These are phyloP conservation scores for Salix exigua DNA, from an alignment of 345 rosid species.

Conservation along the genomic window DNA sequence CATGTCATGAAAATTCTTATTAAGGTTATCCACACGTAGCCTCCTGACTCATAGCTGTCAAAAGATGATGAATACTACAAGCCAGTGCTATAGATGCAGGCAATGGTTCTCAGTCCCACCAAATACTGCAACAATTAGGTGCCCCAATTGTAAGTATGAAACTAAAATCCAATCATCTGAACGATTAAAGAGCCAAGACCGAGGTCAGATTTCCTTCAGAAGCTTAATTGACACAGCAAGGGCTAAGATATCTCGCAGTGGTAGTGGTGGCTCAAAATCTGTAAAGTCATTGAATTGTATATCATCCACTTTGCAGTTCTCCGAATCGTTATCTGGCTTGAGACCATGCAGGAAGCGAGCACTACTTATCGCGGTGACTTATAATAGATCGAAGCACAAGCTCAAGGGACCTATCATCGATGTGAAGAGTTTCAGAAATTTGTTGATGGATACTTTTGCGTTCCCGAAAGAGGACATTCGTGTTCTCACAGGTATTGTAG, in stretches of 20 bases:
- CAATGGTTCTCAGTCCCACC: too few relatives aligned
- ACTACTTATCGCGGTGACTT: slow-evolving; percentile 50
- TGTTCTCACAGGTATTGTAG: slow-evolving; percentile 48
- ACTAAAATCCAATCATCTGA: too few relatives aligned
- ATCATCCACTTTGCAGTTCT: not conserved
- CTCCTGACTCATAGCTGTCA: not conserved
- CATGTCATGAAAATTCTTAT: not conserved
- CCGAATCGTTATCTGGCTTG: not conserved
- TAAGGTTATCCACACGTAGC: not conserved
- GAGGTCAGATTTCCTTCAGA: not conserved
- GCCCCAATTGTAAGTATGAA: too few relatives aligned
- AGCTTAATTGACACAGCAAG: not conserved
- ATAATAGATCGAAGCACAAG: slow-evolving; percentile 34
- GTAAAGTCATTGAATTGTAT: slow-evolving; percentile 2
- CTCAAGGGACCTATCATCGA: slow-evolving; percentile 53
- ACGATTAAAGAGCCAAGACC: not conserved
- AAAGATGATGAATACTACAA: not conserved
- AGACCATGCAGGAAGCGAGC: slow-evolving; percentile 36
- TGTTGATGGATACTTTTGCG: slow-evolving; percentile 27
- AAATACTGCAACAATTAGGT: too few relatives aligned
- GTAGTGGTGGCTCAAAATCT: not conserved
- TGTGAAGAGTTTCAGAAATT: slow-evolving; percentile 37
- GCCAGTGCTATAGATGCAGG: not conserved
- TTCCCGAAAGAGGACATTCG: slow-evolving; percentile 30
- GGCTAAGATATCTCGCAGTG: not conserved